Evolutionary conservation across 1,284 basidiomycete genomes (phyloP).

Genomic region (Grifola frondosa): DNA sequence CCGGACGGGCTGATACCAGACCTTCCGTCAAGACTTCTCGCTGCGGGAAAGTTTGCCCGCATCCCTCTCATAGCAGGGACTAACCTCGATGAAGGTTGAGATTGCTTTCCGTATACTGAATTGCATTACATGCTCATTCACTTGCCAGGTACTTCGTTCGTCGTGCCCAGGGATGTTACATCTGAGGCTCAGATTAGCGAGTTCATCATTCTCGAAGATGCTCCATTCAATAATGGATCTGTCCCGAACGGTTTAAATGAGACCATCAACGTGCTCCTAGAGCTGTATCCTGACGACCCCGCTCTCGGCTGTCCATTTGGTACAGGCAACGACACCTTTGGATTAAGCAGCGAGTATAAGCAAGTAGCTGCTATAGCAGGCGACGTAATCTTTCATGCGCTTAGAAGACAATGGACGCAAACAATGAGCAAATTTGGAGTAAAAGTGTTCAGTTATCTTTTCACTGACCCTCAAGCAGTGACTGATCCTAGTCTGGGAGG

Average conservation of each 20-base stretch:
- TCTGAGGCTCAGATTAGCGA: slow-evolving; percentile 30
- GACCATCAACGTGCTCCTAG: slow-evolving; percentile 36
- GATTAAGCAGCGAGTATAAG: slow-evolving; percentile 43
- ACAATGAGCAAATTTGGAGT: slow-evolving; percentile 38
- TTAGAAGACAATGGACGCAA: slow-evolving; percentile 41
- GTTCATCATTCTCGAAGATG: too few relatives aligned
- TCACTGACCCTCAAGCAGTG: slow-evolving; percentile 41
- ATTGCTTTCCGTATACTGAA: too few relatives aligned
- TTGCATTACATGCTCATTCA: not conserved
- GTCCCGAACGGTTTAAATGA: slow-evolving; percentile 34
- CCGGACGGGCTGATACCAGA: slow-evolving; percentile 13
- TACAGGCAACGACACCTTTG: slow-evolving; percentile 52
- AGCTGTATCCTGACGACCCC: slow-evolving; percentile 49
- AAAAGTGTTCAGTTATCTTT: slow-evolving; percentile 47
- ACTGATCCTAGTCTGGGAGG: slow-evolving; percentile 28
- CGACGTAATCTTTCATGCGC: slow-evolving; percentile 43
- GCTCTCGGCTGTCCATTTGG: slow-evolving; percentile 49
- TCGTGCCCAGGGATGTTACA: slow-evolving; percentile 27
- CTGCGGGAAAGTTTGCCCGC: slow-evolving; percentile 15
- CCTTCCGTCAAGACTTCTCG: slow-evolving; percentile 15
- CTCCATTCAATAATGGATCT: slow-evolving; percentile 30
- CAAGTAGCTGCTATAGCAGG: slow-evolving; percentile 43
- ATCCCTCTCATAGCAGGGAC: slow-evolving; percentile 19
- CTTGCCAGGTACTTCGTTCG: slow-evolving; percentile 7
- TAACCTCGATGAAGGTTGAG: slow-evolving; percentile 17